Evolutionary conservation across 1,139 yeast species (phyloP).

Genomic region (Magnusiomyces tetraspermus): DNA sequence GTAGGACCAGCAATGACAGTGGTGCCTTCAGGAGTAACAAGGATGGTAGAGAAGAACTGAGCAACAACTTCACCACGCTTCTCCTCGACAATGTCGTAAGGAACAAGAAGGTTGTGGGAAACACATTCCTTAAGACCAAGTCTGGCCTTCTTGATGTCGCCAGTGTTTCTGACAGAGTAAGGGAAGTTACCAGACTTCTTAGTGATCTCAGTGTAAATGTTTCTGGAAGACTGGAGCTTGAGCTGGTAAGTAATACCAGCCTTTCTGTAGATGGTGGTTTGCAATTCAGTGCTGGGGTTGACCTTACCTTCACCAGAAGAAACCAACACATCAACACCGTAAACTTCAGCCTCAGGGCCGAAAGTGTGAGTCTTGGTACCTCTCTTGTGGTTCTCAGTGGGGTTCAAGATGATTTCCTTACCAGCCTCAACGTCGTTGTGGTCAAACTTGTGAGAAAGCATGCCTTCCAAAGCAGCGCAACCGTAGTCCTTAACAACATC

Average conservation of each 20-base stretch:
- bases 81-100: constrained; percentile 63
- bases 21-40: constrained; percentile 64
- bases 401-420: constrained; percentile 70
- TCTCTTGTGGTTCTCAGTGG: constrained; percentile 55
- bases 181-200: constrained; percentile 65
- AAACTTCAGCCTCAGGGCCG: constrained; percentile 62
- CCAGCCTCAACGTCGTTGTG: constrained; percentile 65
- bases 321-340: constrained; percentile 64
- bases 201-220: constrained; percentile 56
- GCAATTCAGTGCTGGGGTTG: constrained; percentile 43
- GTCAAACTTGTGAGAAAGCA: constrained; percentile 67
- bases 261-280: constrained; percentile 65
- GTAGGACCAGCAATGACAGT: constrained; percentile 55
- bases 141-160: constrained; percentile 63
- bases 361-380: constrained; percentile 58
- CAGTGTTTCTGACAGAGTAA: constrained; percentile 55
- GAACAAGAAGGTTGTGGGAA: constrained; percentile 57
- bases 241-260: constrained; percentile 61
- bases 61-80: constrained; percentile 62
- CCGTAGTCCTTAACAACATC: constrained; percentile 55
- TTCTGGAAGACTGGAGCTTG: constrained; percentile 65
- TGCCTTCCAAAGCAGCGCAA: constrained; percentile 60
- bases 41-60: constrained; percentile 70
- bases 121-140: constrained; percentile 70
- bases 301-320: constrained; percentile 66